Evolutionary conservation across 179 eudicot species (phyloP).

Genomic region (Nepenthes alata): DNA sequence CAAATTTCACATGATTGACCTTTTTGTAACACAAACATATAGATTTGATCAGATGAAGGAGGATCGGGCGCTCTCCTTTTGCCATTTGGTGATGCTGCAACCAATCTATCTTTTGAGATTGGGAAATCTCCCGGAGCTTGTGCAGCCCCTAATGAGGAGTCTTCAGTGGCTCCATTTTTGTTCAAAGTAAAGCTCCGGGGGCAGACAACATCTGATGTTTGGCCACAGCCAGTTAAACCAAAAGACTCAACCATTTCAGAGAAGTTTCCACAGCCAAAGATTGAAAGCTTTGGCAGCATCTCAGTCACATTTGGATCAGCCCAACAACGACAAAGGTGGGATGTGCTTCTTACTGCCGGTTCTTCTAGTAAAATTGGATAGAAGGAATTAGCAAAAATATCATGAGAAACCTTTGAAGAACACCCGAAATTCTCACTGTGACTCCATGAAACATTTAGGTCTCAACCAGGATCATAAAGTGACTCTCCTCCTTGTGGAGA

Average conservation of each 20-base stretch:
- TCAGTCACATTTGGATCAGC: slow-evolving; percentile 45
- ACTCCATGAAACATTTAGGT: slow-evolving; percentile 45
- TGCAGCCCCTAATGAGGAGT: slow-evolving; percentile 8
- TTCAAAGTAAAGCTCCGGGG: slow-evolving; percentile 2
- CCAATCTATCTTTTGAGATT: slow-evolving; percentile 29
- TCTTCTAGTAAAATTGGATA: slow-evolving; percentile 8
- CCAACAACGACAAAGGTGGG: slow-evolving; percentile 38
- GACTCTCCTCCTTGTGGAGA: no score
- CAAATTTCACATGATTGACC: neutral
- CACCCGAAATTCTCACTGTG: slow-evolving; percentile 45
- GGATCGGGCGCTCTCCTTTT: slow-evolving; percentile 43
- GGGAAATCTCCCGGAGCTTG: slow-evolving; percentile 31
- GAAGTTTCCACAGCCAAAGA: slow-evolving; percentile 42
- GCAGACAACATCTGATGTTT: slow-evolving; percentile 13
- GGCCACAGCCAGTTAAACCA: slow-evolving; percentile 33
- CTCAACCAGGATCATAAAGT: slow-evolving; percentile 54
- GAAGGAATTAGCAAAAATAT: slow-evolving; percentile 24
- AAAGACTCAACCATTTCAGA: slow-evolving; percentile 50
- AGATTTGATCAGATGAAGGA: slow-evolving; percentile 10
- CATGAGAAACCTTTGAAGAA: slow-evolving; percentile 30
- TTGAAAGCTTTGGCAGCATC: slow-evolving; percentile 36
- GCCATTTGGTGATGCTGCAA: slow-evolving; percentile 41
- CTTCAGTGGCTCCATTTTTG: slow-evolving; percentile 7
- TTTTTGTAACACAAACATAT: neutral
- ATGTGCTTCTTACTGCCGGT: slow-evolving; percentile 13